Base-by-base conservation (phyloP, 2,329 filamentous ascomycete species). In the Orbilia ellipsospora region DNA sequence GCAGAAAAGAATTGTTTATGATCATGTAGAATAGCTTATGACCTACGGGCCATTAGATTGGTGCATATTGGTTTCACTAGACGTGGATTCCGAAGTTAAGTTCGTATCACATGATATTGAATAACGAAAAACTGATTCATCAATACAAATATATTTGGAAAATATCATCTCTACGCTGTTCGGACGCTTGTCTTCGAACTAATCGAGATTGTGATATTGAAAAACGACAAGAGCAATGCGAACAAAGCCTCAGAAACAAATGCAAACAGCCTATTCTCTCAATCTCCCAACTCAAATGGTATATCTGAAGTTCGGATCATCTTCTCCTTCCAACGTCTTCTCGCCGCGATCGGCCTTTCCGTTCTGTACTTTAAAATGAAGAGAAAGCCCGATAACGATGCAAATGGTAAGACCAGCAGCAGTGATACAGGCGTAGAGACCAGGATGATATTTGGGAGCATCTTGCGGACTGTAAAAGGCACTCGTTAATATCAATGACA, bases 321-420 rank as follows among this genome's bases (percentile, higher is more conserved):
- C 64, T 18, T 52, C 54, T 18, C 64, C 72, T 61, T 75, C 72
- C 8, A 75, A 40, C 54, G 59, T 69, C 72, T 65, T 75, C 59
- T 75, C 72, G 4, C 72, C 72, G 13, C 72, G 72, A 31, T 75
- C 72, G n/a, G 72, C 72, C 52, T 68, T 69, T 31, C n/a, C 31
- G 36, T 75, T 75, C 18, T 69, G 63, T n/a, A 18, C 23, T 20
- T 28, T 75, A 59, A 75, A 75, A 54, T 64, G 62, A 16, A 56
- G 13, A 16, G 31, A 45, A 12, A 75, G 64, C 4, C 28, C 42
- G 15, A 52, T 2, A 12, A 75, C 42, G 45, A 69, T 64, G 7
- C 68, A 6, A 23, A 75, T 75, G 26, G 59, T 69, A 12, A 68
- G 28, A 26, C 40, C 15, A 56, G 72, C 72, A 18, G 64, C 57